phyloP scores from a whole-genome alignment of 2,329 filamentous ascomycete genomes.

The Dendryphion nanum region DNA sequence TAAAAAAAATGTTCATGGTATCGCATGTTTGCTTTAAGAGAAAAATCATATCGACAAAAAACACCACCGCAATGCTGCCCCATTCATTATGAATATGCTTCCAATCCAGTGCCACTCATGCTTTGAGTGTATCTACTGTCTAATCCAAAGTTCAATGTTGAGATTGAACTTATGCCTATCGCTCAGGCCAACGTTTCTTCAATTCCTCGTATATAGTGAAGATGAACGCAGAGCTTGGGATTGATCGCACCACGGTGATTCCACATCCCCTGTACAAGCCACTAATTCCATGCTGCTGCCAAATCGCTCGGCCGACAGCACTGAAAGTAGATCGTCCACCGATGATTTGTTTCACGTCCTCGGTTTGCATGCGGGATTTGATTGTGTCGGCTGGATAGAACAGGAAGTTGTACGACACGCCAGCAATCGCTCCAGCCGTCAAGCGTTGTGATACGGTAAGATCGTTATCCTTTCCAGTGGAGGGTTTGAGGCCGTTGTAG shows the following conservation, averaged over 20 bases:
- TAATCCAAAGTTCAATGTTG: too few species aligned
- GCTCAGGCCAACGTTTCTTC: conserved; percentile 50
- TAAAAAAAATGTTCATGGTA: too few species aligned
- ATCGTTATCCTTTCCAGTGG: conserved; percentile 48
- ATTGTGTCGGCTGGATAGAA: conserved; percentile 98
- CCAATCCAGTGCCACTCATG: too few species aligned
- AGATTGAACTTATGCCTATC: too few species aligned
- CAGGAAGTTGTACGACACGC: conserved; percentile 92
- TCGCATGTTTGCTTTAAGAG: too few species aligned
- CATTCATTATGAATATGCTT: too few species aligned
- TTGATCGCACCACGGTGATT: conserved; percentile 83
- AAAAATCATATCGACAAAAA: too few species aligned
- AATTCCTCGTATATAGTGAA: conserved; percentile 93
- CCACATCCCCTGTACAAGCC: conserved; percentile 93
- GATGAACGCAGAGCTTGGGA: conserved; percentile 96
- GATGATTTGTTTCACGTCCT: conserved; percentile 60
- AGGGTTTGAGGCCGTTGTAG: conserved; percentile 28
- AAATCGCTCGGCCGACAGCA: conserved; percentile 70
- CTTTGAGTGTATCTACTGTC: too few species aligned
- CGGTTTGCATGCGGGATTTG: conserved; percentile 95
- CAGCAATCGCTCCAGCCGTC: conserved; percentile 79
- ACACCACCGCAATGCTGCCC: too few species aligned
- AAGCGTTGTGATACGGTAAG: conserved; percentile 86
- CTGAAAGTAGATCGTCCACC: conserved; percentile 65
- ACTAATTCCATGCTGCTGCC: conserved; percentile 75